Conservation (phyloP, 768 basidiomycete genomes). For the Agaricus blazei region DNA sequence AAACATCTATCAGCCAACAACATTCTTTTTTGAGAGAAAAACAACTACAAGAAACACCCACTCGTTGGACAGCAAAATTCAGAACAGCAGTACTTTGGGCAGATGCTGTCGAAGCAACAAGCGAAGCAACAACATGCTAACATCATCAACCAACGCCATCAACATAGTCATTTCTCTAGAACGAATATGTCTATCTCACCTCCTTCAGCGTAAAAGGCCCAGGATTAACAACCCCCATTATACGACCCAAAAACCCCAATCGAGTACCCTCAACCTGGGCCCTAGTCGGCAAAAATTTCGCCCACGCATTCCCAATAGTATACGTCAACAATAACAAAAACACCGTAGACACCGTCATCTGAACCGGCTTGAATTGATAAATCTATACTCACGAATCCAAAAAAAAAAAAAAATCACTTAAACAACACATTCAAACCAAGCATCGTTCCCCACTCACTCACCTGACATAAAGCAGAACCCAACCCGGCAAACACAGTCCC, state of each 20-base stretch:
- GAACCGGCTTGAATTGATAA: constrained; percentile 39
- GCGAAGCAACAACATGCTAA: constrained; percentile 53
- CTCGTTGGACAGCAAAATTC: constrained; percentile 59
- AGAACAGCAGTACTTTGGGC: constrained; percentile 47
- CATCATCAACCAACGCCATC: not conserved
- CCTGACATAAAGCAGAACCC: constrained; percentile 55
- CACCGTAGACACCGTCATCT: constrained; percentile 46
- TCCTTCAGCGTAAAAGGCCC: constrained; percentile 56
- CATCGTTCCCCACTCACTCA: constrained; percentile 16
- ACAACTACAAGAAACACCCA: constrained; percentile 17
- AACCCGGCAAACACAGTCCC: constrained; percentile 54
- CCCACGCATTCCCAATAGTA: constrained; percentile 46
- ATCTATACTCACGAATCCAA: not conserved
- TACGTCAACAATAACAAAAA: constrained; percentile 54
- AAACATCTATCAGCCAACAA: not conserved
- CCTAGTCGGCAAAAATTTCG: constrained; percentile 36
- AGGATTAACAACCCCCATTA: constrained; percentile 49
- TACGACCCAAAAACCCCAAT: constrained; percentile 31
- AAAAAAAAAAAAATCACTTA: not conserved
- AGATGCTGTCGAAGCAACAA: constrained; percentile 54
- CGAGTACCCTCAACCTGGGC: constrained; percentile 40
- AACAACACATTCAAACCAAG: not conserved
- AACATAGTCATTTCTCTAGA: too few species aligned
- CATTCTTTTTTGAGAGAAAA: not conserved
- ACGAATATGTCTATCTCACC: constrained; percentile 23